Base-by-base conservation (phyloP, 768 basidiomycete species). In the Mycena alexandri region DNA sequence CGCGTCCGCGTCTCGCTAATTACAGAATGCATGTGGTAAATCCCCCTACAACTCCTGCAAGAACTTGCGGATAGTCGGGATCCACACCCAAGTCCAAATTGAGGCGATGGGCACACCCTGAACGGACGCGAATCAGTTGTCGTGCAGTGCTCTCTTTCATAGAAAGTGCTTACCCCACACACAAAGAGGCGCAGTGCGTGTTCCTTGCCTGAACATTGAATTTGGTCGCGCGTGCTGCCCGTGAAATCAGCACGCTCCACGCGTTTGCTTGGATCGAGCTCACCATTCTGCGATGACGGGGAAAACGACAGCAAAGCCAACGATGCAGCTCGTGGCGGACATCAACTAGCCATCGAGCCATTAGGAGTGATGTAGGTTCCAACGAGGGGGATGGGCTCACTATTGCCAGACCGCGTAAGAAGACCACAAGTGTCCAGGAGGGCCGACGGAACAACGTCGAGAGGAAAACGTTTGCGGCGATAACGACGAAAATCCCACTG, bases 71-170 rank as follows among this genome's bases (percentile, higher is more conserved):
- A 67, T 56, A 1, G 44, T 56, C 14, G 53, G 46, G 38, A 67
- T 61, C 65, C 65, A 61, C 12, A 67, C 25, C 58, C 59, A 67
- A 8, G 65, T 61, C 65, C 65, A 67, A 12, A 67, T 38, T 33
- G 65, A 67, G 47, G 59, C 53, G 34, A 56, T 58, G 16, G 65
- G 65, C 12, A 67, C 65, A 36, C 58, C 58, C 64, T 65, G 17
- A 19, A n/a, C 50, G 33, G 29, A 29, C 19, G 10, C 4, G 16
- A 21, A 46, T 55, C 13, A 51, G 48, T 50, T 38, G 9, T 9
- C 10, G 19, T 17, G n/a, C 21, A 36, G 43, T 3, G 12, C 9
- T 11, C 12, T 44, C 9, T 29, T 29, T 57, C 3, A 16, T 17
- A 1, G 29, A 12, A n/a, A 25, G 9, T 25, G 25, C 38, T 51